Conservation (phyloP, 2,329 filamentous ascomycete genomes). For the Fusarium fujikuroi region DNA sequence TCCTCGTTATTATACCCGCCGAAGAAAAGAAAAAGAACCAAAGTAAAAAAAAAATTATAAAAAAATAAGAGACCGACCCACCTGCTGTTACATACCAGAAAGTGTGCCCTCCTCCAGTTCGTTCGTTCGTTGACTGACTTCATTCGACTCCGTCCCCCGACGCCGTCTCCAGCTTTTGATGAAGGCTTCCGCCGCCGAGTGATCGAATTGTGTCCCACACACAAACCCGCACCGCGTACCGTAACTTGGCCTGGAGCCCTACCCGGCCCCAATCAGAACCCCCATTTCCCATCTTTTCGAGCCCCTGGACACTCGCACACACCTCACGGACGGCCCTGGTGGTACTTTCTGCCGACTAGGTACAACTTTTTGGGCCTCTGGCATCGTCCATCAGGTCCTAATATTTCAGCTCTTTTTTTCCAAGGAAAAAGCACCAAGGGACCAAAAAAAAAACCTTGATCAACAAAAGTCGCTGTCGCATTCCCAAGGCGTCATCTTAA, state of each 20-base stretch:
- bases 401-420: slow-evolving; percentile 31
- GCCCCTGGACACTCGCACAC: slow-evolving; percentile 37
- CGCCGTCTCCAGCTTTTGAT: slow-evolving; percentile 30
- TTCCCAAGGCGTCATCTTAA: slow-evolving; percentile 12
- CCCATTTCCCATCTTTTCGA: slow-evolving; percentile 31
- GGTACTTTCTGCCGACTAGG: slow-evolving; percentile 36
- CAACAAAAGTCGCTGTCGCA: slow-evolving; percentile 16
- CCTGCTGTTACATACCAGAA: not conserved
- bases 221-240: slow-evolving; percentile 19
- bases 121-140: not conserved
- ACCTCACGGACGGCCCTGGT: slow-evolving; percentile 24
- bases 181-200: slow-evolving; percentile 30
- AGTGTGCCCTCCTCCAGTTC: slow-evolving; percentile 11
- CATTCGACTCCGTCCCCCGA: slow-evolving; percentile 37
- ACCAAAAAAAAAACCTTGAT: not conserved
- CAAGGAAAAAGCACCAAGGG: slow-evolving; percentile 15
- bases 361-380: slow-evolving; percentile 39
- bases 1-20: not conserved
- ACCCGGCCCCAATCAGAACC: slow-evolving; percentile 41
- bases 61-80: not conserved
- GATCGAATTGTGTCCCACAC: slow-evolving; percentile 40
- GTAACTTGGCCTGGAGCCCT: slow-evolving; percentile 35
- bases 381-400: slow-evolving; percentile 36
- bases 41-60: not conserved
- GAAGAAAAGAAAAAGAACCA: not conserved